Base-by-base conservation (phyloP, 2,329 filamentous ascomycete species). In the Trichoderma harzianum region DNA sequence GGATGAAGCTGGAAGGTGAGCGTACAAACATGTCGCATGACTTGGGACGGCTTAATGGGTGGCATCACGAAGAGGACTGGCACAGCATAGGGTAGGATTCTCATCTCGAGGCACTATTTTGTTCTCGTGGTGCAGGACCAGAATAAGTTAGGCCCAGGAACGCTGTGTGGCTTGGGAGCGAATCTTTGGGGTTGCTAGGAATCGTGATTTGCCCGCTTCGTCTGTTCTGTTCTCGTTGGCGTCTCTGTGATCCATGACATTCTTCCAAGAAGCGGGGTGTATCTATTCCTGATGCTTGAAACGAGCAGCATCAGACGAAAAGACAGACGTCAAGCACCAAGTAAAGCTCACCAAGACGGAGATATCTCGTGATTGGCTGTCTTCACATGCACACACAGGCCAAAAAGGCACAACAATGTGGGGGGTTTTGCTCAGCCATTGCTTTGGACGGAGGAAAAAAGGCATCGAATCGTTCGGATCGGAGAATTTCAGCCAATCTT, bases 81-180 rank as follows among this genome's bases (percentile, higher is more conserved):
- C 39, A 65, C 18, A 4, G 62, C 62, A 66, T 66, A 55, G 57
- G 55, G 66, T 53, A 58, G 57, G 57, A 57, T 67, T 62, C 39
- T 34, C 36, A 36, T 39, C 66, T 69, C 21, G 57, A 51, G 28
- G 55, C 55, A 34, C 55, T 69, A 24, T 43, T 53, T 53, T 43
- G 36, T 62, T 69, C 66, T 69, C 66, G 66, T 69, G 66, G 57
- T 21, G 66, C 39, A 69, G 11, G 12, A 30, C 57, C 21, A 36
- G 28, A 53, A 36, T 5, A 36, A 69, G 66, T 53, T 62, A 69
- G 66, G 18, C 16, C 39, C 66, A 69, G 66, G 66, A 69, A 69
- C 66, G 57, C 34, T 14, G 39, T 57, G 47, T 26, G 47, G 63
- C 18, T 55, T 24, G 4, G 62, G 12, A 26, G 14, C 7, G 47